Percentiles rank a stretch among this genome's conserved stretches.
phyloP scores from a whole-genome alignment of 257 asterid genomes.

The Echites panduratus region DNA sequence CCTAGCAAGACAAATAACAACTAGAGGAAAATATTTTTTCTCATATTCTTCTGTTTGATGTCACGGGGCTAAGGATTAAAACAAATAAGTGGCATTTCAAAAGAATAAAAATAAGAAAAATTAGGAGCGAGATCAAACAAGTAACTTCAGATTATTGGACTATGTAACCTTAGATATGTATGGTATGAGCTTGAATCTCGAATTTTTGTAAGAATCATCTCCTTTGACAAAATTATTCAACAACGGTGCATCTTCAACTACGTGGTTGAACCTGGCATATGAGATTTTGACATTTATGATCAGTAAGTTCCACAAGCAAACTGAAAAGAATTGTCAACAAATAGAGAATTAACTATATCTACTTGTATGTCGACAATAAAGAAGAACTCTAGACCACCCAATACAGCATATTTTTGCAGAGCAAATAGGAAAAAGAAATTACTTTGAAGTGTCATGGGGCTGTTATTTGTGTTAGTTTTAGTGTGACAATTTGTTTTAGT shows the following conservation, averaged over 20 bases:
- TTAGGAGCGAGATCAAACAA: neutral
- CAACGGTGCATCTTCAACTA: slow-evolving; percentile 79
- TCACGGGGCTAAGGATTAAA: neutral
- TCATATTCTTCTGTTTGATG: neutral
- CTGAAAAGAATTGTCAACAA: slow-evolving; percentile 11
- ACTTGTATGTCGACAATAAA: slow-evolving; percentile 93
- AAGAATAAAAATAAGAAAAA: neutral
- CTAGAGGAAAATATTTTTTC: too few relatives aligned
- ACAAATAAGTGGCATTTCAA: neutral
- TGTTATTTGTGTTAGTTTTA: too few relatives aligned
- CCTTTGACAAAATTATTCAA: slow-evolving; percentile 89
- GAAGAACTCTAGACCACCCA: slow-evolving; percentile 93
- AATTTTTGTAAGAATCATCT: slow-evolving; percentile 87
- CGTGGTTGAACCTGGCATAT: slow-evolving; percentile 95
- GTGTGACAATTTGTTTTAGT: too few relatives aligned
- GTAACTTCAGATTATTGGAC: neutral
- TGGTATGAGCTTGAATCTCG: slow-evolving; percentile 99
- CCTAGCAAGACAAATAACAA: slow-evolving; percentile 59
- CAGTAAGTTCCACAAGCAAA: slow-evolving; percentile 1
- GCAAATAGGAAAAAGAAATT: neutral
- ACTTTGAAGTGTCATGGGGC: slow-evolving; percentile 17
- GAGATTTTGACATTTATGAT: neutral
- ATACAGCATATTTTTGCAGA: slow-evolving; percentile 66
- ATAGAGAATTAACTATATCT: slow-evolving; percentile 6
- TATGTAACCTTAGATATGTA: slow-evolving; percentile 73